Evolutionary conservation across 2,329 filamentous ascomycete species (phyloP).

Genomic region (Paraphaeosphaeria sporulosa): DNA sequence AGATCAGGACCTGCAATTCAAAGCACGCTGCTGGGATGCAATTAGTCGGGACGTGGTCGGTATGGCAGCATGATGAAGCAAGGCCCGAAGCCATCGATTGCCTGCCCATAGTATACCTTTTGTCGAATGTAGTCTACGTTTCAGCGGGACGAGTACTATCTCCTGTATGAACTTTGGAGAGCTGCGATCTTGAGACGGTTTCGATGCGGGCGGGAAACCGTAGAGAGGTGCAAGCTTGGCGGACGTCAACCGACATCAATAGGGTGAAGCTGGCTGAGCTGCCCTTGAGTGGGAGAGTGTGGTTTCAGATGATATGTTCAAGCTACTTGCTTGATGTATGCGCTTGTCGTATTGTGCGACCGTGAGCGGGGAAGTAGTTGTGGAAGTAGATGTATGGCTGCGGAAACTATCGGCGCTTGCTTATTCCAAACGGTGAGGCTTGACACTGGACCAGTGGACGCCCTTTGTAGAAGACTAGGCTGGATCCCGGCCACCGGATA

Average conservation of each 20-base stretch:
- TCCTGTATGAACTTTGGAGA: slow-evolving; percentile 64
- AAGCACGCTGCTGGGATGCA: slow-evolving; percentile 42
- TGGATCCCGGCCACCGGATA: slow-evolving; percentile 24
- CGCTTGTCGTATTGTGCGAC: slow-evolving; percentile 30
- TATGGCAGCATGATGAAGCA: slow-evolving; percentile 33
- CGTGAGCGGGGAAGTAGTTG: slow-evolving; percentile 28
- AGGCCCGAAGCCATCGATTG: slow-evolving; percentile 42
- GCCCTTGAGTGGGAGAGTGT: slow-evolving; percentile 34
- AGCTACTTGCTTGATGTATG: slow-evolving; percentile 29
- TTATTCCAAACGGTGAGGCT: slow-evolving; percentile 29
- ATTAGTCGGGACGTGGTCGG: slow-evolving; percentile 44
- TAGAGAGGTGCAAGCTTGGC: slow-evolving; percentile 61
- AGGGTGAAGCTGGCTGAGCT: slow-evolving; percentile 35
- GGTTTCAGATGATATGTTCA: slow-evolving; percentile 23
- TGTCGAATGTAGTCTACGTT: slow-evolving; percentile 36
- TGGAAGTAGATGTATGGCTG: slow-evolving; percentile 34
- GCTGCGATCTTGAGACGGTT: slow-evolving; percentile 64
- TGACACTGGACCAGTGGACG: slow-evolving; percentile 46
- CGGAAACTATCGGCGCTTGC: slow-evolving; percentile 26
- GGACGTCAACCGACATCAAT: slow-evolving; percentile 68
- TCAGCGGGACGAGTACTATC: slow-evolving; percentile 58
- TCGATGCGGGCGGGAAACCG: slow-evolving; percentile 64
- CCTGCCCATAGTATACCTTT: slow-evolving; percentile 51
- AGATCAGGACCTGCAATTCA: slow-evolving; percentile 39
- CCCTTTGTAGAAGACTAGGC: slow-evolving; percentile 44